Evolutionary conservation across 2,329 filamentous ascomycete species (phyloP).

Genomic region (Ilyonectria mors-panacis): DNA sequence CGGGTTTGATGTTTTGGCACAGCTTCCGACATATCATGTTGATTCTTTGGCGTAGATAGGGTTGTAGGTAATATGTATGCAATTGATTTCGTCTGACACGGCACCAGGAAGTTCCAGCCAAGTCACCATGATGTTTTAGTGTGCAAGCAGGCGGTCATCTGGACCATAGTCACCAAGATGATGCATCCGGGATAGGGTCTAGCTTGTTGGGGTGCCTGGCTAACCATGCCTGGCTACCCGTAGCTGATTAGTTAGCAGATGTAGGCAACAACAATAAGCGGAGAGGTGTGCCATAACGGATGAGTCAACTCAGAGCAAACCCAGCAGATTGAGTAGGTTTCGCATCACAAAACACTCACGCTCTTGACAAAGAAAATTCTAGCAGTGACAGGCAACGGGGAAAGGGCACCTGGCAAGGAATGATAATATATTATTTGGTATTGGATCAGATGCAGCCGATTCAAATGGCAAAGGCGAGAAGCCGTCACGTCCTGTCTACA

Average conservation of each 20-base stretch:
- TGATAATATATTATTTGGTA: too few species aligned
- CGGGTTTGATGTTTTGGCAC: slow-evolving; percentile 87
- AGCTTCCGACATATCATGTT: slow-evolving; percentile 67
- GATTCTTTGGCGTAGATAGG: slow-evolving; percentile 49
- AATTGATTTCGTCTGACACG: slow-evolving; percentile 18
- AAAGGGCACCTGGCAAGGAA: too few species aligned
- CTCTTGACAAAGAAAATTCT: not conserved
- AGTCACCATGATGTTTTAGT: not conserved
- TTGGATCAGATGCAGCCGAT: too few species aligned
- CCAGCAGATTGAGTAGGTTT: not conserved
- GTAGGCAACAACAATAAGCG: not conserved
- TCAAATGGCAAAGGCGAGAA: too few species aligned
- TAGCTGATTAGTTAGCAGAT: not conserved
- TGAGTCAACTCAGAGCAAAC: not conserved
- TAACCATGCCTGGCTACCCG: not conserved
- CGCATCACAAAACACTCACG: not conserved
- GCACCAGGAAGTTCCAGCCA: not conserved
- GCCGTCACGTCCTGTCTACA: too few species aligned
- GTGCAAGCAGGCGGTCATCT: not conserved
- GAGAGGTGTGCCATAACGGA: too few species aligned
- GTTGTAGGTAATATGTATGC: slow-evolving; percentile 32
- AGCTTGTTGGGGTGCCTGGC: not conserved
- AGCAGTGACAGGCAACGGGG: too few species aligned
- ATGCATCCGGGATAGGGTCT: not conserved
- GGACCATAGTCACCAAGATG: not conserved